phyloP scores from a whole-genome alignment of 2,329 filamentous ascomycete species.

The Colletotrichum chlorophyti region DNA sequence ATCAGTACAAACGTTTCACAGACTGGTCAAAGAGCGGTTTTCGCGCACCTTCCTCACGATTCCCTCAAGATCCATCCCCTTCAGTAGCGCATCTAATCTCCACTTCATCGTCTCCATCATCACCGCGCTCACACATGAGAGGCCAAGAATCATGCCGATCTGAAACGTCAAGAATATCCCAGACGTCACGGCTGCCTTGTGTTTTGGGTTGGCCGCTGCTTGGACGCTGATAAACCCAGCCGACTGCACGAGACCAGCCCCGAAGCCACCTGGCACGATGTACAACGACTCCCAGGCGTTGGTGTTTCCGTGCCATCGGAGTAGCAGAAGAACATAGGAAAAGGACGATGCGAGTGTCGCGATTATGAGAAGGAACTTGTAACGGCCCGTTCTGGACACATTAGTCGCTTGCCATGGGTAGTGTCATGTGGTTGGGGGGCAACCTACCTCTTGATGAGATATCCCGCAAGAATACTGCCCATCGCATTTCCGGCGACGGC shows the following conservation, averaged over 20 bases:
- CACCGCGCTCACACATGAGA: constrained; percentile 45
- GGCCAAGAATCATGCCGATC: constrained; percentile 45
- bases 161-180: constrained; percentile 46
- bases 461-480: constrained; percentile 66
- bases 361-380: constrained; percentile 60
- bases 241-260: constrained; percentile 47
- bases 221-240: constrained; percentile 51
- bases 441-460: constrained; percentile 55
- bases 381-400: constrained; percentile 59
- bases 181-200: constrained; percentile 49
- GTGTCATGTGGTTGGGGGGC: neutral
- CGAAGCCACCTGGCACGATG: constrained; percentile 60
- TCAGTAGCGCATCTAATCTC: constrained; percentile 26
- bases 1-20: neutral
- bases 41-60: constrained; percentile 23
- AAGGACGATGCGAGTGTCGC: constrained; percentile 56
- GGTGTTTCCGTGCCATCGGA: constrained; percentile 67
- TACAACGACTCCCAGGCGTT: constrained; percentile 62
- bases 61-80: constrained; percentile 22
- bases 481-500: constrained; percentile 72
- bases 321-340: constrained; percentile 58
- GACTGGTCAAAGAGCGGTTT: neutral
- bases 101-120: constrained; percentile 34
- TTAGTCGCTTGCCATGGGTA: neutral
- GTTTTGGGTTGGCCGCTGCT: constrained; percentile 42